phyloP scores from a whole-genome alignment of 805 yeast species.

The Ogataea neopini region DNA sequence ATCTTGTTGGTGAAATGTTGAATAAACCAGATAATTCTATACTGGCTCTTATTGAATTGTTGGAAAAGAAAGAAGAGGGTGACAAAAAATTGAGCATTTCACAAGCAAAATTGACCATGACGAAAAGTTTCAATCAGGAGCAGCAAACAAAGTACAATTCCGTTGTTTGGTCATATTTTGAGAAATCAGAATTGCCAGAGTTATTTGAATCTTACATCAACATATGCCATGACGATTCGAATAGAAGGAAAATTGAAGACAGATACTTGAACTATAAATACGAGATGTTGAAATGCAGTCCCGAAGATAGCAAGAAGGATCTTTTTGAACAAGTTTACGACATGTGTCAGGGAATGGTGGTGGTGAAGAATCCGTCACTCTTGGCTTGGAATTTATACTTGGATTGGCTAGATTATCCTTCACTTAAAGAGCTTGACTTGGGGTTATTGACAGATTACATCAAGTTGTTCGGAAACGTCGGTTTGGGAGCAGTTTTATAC shows the following conservation, averaged over 20 bases:
- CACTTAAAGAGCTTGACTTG: slow-evolving; percentile 50
- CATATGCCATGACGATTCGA: slow-evolving; percentile 55
- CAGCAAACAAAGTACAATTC: slow-evolving; percentile 40
- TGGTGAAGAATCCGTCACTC: slow-evolving; percentile 59
- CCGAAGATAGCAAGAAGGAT: slow-evolving; percentile 42
- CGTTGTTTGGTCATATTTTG: slow-evolving; percentile 48
- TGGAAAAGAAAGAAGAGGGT: slow-evolving; percentile 41
- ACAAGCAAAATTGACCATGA: slow-evolving; percentile 50
- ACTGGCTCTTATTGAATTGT: slow-evolving; percentile 43
- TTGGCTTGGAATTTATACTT: slow-evolving; percentile 73
- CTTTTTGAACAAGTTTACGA: slow-evolving; percentile 47
- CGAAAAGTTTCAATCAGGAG: slow-evolving; percentile 43
- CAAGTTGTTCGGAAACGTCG: slow-evolving; percentile 55
- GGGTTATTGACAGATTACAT: slow-evolving; percentile 52
- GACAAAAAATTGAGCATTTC: slow-evolving; percentile 43
- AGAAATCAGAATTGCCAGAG: slow-evolving; percentile 50
- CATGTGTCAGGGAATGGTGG: slow-evolving; percentile 70
- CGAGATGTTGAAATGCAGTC: slow-evolving; percentile 53
- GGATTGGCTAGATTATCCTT: slow-evolving; percentile 65
- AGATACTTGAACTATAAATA: slow-evolving; percentile 58
- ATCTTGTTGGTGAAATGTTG: slow-evolving; percentile 47
- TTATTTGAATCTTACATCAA: slow-evolving; percentile 60
- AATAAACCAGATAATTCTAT: slow-evolving; percentile 50
- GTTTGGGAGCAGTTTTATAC: slow-evolving; percentile 57
- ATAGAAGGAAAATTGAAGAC: slow-evolving; percentile 61